A percentile compares a stretch with the other conserved stretches of the same genome.
These are phyloP conservation scores for Candida montana DNA, from an alignment of 805 yeast species.

Conservation along the genomic window DNA sequence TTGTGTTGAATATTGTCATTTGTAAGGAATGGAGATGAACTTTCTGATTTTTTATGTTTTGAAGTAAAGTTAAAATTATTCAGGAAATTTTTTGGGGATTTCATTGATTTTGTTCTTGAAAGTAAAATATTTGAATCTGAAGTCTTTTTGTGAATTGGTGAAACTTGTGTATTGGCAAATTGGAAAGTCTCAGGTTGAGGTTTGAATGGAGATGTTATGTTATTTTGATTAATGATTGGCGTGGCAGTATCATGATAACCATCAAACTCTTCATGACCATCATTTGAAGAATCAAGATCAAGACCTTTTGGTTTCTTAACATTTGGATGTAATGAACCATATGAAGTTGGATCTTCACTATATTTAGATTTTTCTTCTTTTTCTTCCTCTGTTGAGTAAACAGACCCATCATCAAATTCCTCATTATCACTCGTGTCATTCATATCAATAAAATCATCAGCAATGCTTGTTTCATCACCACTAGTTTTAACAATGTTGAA, in stretches of 20 bases:
- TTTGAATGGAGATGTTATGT: constrained; percentile 10
- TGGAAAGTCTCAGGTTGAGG: not conserved
- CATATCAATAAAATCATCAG: constrained; percentile 20
- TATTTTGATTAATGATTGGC: not conserved
- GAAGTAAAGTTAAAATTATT: constrained; percentile 13
- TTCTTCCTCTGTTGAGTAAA: not conserved
- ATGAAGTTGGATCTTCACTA: constrained; percentile 3
- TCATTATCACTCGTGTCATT: constrained; percentile 14
- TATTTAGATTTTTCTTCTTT: constrained; percentile 2
- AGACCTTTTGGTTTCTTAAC: not conserved
- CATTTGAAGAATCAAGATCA: not conserved
- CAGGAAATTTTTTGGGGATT: constrained; percentile 25
- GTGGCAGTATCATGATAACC: not conserved
- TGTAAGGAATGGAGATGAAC: constrained; percentile 20
- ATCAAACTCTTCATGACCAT: not conserved
- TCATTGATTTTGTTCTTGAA: constrained; percentile 18
- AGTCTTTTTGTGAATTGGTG: constrained; percentile 1
- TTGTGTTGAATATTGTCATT: constrained; percentile 10
- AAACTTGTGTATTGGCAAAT: no score
- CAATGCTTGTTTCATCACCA: constrained; percentile 13
- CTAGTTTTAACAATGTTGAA: not conserved
- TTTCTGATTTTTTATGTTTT: constrained; percentile 23
- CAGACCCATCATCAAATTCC: not conserved
- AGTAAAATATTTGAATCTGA: constrained; percentile 5
- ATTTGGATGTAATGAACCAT: not conserved